Percentiles rank a stretch among this genome's conserved stretches.
Conservation (phyloP, 2,329 filamentous ascomycete species). For the Metarhizium guizhouense region DNA sequence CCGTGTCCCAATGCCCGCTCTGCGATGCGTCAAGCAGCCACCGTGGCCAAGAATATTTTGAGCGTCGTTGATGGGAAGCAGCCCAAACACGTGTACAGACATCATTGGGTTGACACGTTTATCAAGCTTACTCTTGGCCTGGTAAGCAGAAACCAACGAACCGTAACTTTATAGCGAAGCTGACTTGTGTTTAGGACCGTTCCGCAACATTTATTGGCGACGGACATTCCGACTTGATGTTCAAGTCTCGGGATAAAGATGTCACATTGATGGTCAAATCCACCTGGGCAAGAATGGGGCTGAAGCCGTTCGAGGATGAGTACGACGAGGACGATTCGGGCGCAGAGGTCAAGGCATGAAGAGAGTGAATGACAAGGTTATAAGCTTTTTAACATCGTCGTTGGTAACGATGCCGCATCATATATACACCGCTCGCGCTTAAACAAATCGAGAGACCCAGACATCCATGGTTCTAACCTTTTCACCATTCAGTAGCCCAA, state of each 20-base stretch:
- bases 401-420: too few species aligned
- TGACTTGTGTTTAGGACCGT: slow-evolving; percentile 25
- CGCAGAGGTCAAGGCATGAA: background rate
- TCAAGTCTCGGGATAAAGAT: slow-evolving; percentile 30
- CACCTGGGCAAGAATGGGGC: slow-evolving; percentile 34
- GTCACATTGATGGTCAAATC: slow-evolving; percentile 33
- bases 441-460: slow-evolving; percentile 20
- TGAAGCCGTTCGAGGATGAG: slow-evolving; percentile 34
- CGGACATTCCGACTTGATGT: slow-evolving; percentile 33
- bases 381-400: too few species aligned
- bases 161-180: too few species aligned
- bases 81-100: slow-evolving; percentile 29
- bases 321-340: background rate
- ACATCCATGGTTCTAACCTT: slow-evolving; percentile 32
- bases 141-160: slow-evolving; percentile 24
- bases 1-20: slow-evolving; percentile 44
- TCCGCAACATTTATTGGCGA: slow-evolving; percentile 35
- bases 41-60: slow-evolving; percentile 47
- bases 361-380: background rate
- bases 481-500: slow-evolving; percentile 19
- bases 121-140: slow-evolving; percentile 47
- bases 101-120: slow-evolving; percentile 36
- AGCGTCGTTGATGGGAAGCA: slow-evolving; percentile 31
- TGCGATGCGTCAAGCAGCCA: slow-evolving; percentile 41
- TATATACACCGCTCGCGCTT: background rate